Evolutionary conservation across 805 yeast genomes (phyloP), one percentile per base, ranked within the genome.

Genomic region (Millerozyma acaciae): DNA sequence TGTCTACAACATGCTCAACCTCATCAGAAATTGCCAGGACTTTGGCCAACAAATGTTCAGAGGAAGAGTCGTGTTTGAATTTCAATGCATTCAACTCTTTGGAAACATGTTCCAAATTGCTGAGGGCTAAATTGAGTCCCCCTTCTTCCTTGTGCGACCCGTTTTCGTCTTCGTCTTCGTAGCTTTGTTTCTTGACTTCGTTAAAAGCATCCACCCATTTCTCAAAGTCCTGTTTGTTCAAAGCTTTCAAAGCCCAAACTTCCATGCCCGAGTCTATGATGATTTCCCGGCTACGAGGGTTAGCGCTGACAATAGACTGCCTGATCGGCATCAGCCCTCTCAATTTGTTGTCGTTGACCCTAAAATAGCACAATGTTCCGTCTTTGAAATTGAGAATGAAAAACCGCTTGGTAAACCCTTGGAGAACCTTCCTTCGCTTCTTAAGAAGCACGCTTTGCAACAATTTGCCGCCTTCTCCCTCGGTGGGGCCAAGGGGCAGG

Each of bases 231-330:
- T 70, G 65, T 8, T 60, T 57, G 36, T 69, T 76, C 29, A 68
- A 61, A 0, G 97, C 84, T 47, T 84, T 85, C 39, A 90, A 65
- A 23, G 77, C 78, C 97, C 97, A 90, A 7, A 84, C 79, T 54
- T 90, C 97, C 78, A 90, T 80, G 2, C 97, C 97, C 0, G 97
- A 87, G 55, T 93, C 97, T 38, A 93, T 73, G 28, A 82, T 78
- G 26, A 93, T 78, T 48, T 84, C 81, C 33, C 75, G 62, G 16
- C 76, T 75, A 37, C 74, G 73, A 16, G 76, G 68, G 47, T 81
- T 81, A 0, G 95, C 95, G 36, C 89, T 76, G 2, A 93, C 78
- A n/a, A 84, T 84, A 3, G 95, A 79, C 30, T 83, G 72, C 33
- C 75, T 77, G 30, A 93, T 77, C 22, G 90, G 94, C 86, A 93